Base-by-base conservation (phyloP, 208 protist species). In the Crithidia brevicula region DNA sequence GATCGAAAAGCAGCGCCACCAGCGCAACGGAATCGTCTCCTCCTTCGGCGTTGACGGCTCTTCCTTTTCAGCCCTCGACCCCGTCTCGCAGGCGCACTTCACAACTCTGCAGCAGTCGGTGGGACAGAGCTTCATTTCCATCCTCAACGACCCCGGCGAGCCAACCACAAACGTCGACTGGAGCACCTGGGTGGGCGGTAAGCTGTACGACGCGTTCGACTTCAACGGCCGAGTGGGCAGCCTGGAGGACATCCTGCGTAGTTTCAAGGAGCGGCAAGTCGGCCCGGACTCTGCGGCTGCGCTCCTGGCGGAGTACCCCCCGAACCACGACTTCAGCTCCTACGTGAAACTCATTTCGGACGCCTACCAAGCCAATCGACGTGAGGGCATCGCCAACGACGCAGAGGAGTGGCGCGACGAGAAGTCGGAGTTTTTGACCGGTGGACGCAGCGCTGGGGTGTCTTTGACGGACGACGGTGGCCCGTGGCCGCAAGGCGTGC, bases 41-140 rank as follows among this genome's bases (percentile, higher is more conserved):
- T 64, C 42, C 15, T 50, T 47, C 13, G 73, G 66, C 16, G 62
- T 75, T 16, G 67, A 79, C 58, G 72, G 45, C 38, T 81, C 74
- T 7, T 57, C 77, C 3, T 78, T 93, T 50, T 63, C 51, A 11
- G 78, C 82, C 7, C 75, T 96, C 13, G 91, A 96, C 61, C 68
- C 81, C 5, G 53, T 83, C 46, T 88, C 91, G n/a, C 59, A 75
- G 34, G 53, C 85, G 13, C 83, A 95, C 76, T 97, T 96, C 65
- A 59, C 61, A 27, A 51, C 77, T 33, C 72, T 97, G 50, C 73
- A 78, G 52, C 67, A 72, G 36, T 86, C 85, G 7, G 87, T 97
- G 25, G 93, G 93, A 1, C 91, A 97, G 53, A 93, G 89, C 54
- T 94, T 96, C 67, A 87, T 90, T 34, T 95, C 91, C n/a, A 93